phyloP scores from a whole-genome alignment of 768 basidiomycete species.

The Boletellus emodensis region DNA sequence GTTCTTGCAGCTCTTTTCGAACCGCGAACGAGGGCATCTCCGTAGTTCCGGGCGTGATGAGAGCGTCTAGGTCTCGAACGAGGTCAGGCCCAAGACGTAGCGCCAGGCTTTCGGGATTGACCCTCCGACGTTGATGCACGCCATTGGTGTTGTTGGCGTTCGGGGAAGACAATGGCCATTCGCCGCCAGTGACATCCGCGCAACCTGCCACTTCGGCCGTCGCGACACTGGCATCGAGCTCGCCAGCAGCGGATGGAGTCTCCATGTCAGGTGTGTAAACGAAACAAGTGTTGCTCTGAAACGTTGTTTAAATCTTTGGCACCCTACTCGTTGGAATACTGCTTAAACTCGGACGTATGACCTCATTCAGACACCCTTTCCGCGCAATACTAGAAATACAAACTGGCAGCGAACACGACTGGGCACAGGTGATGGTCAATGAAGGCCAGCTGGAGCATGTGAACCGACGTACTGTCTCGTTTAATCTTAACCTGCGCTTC shows the following conservation, averaged over 20 bases:
- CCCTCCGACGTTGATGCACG: conserved; percentile 38
- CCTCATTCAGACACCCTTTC: not conserved
- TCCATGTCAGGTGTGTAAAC: conserved; percentile 15
- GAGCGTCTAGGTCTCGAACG: conserved; percentile 68
- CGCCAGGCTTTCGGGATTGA: conserved; percentile 70
- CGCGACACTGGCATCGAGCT: not conserved
- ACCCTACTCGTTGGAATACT: conserved; percentile 20
- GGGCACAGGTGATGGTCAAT: conserved; percentile 8
- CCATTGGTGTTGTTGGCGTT: conserved; percentile 4
- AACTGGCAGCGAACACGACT: conserved; percentile 86
- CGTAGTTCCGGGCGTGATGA: conserved; percentile 59
- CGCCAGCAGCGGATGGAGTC: not conserved
- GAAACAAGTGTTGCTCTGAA: conserved; percentile 1
- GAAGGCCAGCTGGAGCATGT: not conserved
- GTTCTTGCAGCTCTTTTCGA: conserved; percentile 66
- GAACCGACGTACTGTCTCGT: conserved; percentile 76
- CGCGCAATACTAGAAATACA: conserved; percentile 64
- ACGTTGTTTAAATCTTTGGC: conserved; percentile 14
- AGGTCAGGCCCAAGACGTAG: conserved; percentile 60
- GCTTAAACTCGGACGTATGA: conserved; percentile 10
- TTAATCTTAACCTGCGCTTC: conserved; percentile 92
- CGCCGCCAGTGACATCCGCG: conserved; percentile 2
- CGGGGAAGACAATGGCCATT: not conserved
- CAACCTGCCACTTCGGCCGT: not conserved
- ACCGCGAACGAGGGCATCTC: conserved; percentile 76